Evolutionary conservation across 345 rosid species (phyloP).

Genomic region (Aurinia saxatilis): DNA sequence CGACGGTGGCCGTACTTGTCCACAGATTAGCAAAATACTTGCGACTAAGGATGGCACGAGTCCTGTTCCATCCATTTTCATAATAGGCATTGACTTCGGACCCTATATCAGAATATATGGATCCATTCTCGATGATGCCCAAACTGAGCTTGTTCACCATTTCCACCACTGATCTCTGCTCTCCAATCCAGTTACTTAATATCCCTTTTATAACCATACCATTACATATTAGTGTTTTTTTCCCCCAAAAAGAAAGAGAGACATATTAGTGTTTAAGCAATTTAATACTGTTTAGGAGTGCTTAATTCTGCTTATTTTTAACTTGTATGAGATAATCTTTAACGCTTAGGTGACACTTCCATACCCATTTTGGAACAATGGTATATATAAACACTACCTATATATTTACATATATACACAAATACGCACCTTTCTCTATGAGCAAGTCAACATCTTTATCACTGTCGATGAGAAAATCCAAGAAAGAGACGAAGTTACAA

Average conservation of each 20-base stretch:
- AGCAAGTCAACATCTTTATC: slow-evolving; percentile 16
- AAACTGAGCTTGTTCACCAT: neutral
- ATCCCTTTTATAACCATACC: neutral
- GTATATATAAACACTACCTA: too few species aligned
- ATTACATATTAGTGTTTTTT: neutral
- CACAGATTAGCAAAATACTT: neutral
- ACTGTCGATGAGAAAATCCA: slow-evolving; percentile 18
- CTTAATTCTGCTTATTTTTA: too few species aligned
- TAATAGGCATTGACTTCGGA: neutral
- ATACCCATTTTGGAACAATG: too few species aligned
- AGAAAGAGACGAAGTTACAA: neutral
- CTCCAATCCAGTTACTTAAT: neutral
- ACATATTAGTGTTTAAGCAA: too few species aligned
- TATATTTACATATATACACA: neutral
- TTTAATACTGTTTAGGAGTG: too few species aligned
- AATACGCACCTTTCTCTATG: slow-evolving; percentile 5
- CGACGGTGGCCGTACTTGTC: slow-evolving; percentile 1
- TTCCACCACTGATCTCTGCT: neutral
- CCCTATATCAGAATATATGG: neutral
- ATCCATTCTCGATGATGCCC: neutral
- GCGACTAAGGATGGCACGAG: neutral
- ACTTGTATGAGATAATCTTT: too few species aligned
- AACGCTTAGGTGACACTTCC: too few species aligned
- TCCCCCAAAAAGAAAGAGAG: too few species aligned
- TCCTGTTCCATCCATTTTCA: neutral